A percentile compares a stretch with the other conserved stretches of the same genome.
These are phyloP conservation scores for Allantophomopsis cytisporea DNA, from an alignment of 2,329 filamentous ascomycete species.

Conservation along the genomic window DNA sequence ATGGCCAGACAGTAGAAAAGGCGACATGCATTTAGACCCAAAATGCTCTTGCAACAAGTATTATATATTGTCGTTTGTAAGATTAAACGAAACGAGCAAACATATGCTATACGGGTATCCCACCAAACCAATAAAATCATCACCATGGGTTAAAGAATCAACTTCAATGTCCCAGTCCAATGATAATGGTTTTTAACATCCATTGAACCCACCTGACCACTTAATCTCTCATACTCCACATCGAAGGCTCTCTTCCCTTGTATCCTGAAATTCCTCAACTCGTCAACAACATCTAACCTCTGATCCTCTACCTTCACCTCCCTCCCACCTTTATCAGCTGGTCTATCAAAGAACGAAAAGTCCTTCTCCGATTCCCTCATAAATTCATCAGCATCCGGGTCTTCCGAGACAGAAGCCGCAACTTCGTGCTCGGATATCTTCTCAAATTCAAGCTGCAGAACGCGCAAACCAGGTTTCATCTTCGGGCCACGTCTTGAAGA, in stretches of 20 bases:
- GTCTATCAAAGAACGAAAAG: constrained; percentile 15
- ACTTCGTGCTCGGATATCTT: not conserved
- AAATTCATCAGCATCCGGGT: constrained; percentile 13
- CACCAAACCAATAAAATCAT: too few relatives aligned
- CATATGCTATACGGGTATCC: too few relatives aligned
- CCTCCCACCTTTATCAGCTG: not conserved
- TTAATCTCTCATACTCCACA: not conserved
- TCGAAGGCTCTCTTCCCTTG: not conserved
- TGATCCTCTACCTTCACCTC: not conserved
- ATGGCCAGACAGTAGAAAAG: too few relatives aligned
- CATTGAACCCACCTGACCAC: not conserved
- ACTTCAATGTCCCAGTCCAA: not conserved
- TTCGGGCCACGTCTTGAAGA: constrained; percentile 22
- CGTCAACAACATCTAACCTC: not conserved
- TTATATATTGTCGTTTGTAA: too few relatives aligned
- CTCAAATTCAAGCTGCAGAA: constrained; percentile 38
- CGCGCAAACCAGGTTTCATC: constrained; percentile 35
- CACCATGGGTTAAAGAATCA: not conserved
- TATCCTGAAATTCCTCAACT: not conserved
- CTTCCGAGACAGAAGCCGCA: constrained; percentile 9
- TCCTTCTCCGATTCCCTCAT: constrained; percentile 5
- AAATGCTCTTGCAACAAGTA: too few relatives aligned
- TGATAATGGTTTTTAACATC: not conserved
- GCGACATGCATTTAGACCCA: too few relatives aligned
- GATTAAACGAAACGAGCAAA: too few relatives aligned